phyloP scores from a whole-genome alignment of 1,284 basidiomycete genomes.

The Gymnopus androsaceus region DNA sequence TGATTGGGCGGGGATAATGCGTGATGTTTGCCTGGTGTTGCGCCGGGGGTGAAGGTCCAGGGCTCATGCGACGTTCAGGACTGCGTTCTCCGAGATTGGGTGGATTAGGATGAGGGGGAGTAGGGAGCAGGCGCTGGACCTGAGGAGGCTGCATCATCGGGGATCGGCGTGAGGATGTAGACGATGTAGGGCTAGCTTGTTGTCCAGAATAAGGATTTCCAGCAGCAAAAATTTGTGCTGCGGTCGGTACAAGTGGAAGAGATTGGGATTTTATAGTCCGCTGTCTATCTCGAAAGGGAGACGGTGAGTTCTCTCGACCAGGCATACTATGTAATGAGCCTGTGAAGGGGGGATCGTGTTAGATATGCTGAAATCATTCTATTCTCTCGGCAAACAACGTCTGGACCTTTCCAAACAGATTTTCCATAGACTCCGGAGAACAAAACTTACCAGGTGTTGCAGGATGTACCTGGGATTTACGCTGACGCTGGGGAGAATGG shows the following conservation, averaged over 20 bases:
- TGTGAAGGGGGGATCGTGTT: conserved; percentile 20
- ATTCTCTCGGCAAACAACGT: too few relatives aligned
- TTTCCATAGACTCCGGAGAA: conserved; percentile 11
- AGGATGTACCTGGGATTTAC: conserved; percentile 40
- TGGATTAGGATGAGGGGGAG: conserved; percentile 50
- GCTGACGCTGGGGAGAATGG: conserved; percentile 60
- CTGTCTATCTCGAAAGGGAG: conserved; percentile 62
- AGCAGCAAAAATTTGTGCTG: conserved; percentile 48
- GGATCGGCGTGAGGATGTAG: conserved; percentile 38
- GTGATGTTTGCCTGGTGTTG: conserved; percentile 26
- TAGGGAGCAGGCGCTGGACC: conserved; percentile 54
- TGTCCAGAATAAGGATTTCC: conserved; percentile 25
- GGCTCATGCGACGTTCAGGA: conserved; percentile 38
- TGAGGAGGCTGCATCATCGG: conserved; percentile 34
- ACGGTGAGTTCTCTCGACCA: conserved; percentile 66
- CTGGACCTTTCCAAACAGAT: conserved; percentile 6
- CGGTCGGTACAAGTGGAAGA: conserved; percentile 59
- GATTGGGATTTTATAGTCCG: conserved; percentile 62
- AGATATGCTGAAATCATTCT: too few relatives aligned
- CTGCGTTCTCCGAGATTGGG: conserved; percentile 29
- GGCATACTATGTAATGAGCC: conserved; percentile 49
- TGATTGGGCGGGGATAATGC: conserved; percentile 61
- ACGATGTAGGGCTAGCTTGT: conserved; percentile 32
- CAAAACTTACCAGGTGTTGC: conserved; percentile 38
- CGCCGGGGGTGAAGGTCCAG: conserved; percentile 39